Conservation (phyloP, 345 rosid species). For the Acer yangbiense region DNA sequence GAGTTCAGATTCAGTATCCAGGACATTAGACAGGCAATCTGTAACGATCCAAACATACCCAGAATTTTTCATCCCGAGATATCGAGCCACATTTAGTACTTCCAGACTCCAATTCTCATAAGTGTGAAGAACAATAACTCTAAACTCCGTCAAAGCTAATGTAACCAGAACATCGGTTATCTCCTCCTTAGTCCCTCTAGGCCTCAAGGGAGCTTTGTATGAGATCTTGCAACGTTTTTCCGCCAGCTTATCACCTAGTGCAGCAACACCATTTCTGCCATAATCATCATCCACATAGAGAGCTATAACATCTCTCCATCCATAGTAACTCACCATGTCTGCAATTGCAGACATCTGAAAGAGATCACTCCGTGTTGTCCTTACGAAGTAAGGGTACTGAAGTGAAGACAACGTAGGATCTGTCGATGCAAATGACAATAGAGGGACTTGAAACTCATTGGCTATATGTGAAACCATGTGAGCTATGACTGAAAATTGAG, state of each 20-base stretch:
- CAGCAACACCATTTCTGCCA: constrained; percentile 22
- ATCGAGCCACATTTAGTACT: constrained; percentile 6
- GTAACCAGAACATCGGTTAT: background rate
- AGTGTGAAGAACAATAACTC: constrained; percentile 12
- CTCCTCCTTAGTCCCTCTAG: background rate
- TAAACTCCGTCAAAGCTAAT: background rate
- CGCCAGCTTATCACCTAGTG: constrained; percentile 14
- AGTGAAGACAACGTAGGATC: constrained; percentile 24
- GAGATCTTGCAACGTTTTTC: constrained; percentile 6
- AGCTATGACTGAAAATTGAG: constrained; percentile 16
- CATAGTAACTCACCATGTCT: background rate
- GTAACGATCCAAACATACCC: constrained; percentile 27
- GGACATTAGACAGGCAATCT: constrained; percentile 12
- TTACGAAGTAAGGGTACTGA: constrained; percentile 23
- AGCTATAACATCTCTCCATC: constrained; percentile 22
- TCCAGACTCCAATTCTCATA: background rate
- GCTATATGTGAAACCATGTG: constrained; percentile 20
- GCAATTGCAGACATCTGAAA: constrained; percentile 26
- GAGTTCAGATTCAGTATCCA: constrained; percentile 1
- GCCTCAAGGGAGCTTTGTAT: constrained; percentile 2
- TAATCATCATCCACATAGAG: constrained; percentile 25
- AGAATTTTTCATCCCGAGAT: constrained; percentile 4
- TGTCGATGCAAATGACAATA: constrained; percentile 21
- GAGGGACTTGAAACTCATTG: constrained; percentile 22
- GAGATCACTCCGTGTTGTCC: constrained; percentile 18